These are phyloP conservation scores for Picea abies DNA, from an alignment of 83 land plant species.

Conservation along the genomic window DNA sequence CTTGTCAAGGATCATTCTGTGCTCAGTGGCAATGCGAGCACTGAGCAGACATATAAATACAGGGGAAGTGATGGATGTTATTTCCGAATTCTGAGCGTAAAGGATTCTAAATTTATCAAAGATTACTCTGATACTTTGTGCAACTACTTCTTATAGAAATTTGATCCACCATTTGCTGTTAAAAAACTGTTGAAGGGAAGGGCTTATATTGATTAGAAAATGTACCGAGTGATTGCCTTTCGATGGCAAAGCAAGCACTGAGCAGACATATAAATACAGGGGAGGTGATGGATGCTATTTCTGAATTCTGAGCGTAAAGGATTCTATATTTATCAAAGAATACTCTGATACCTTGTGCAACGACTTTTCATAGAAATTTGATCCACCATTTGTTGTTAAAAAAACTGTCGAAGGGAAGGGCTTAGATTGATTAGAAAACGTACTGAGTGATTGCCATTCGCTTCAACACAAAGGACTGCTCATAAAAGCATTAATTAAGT, in stretches of 20 bases:
- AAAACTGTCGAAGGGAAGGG: not conserved
- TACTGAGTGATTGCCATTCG: not conserved
- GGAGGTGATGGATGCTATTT: constrained; percentile 12
- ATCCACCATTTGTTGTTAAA: not conserved
- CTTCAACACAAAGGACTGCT: not conserved
- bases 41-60: constrained; percentile 9
- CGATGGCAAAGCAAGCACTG: constrained; percentile 1
- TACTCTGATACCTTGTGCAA: constrained; percentile 6
- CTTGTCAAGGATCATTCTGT: constrained; percentile 17
- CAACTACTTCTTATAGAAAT: not conserved
- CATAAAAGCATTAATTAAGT: not conserved
- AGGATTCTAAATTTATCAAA: constrained; percentile 15
- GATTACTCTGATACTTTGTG: constrained; percentile 12
- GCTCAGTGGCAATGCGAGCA: constrained; percentile 5
- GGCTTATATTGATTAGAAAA: not conserved
- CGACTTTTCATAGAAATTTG: not conserved
- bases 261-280: constrained; percentile 11
- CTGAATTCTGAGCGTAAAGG: constrained; percentile 4
- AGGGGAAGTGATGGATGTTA: constrained; percentile 12
- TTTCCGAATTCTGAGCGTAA: constrained; percentile 9
- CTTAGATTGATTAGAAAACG: not conserved
- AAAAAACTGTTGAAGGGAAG: not conserved
- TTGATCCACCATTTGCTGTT: not conserved
- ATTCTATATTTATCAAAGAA: constrained; percentile 5
- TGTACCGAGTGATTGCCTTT: not conserved